Percentiles rank a stretch among this genome's conserved stretches.
phyloP scores from a whole-genome alignment of 1,139 yeast species.

The Candida sp. region DNA sequence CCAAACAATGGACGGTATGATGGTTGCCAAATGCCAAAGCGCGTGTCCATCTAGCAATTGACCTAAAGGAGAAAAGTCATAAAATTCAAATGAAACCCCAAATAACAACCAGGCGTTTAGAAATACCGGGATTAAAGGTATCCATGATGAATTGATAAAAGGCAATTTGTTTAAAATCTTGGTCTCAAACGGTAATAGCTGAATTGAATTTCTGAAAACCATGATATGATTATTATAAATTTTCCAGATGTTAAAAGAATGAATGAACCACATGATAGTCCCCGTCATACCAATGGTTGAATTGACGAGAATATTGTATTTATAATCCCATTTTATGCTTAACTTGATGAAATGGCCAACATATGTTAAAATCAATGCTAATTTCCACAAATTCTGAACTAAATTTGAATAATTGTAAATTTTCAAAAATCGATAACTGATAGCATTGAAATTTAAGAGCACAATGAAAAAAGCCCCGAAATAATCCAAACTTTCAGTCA shows the following conservation, averaged over 20 bases:
- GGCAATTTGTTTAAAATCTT: constrained; percentile 31
- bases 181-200: constrained; percentile 39
- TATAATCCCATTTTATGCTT: constrained; percentile 35
- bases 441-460: constrained; percentile 34
- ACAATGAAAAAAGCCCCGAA: constrained; percentile 43
- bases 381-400: constrained; percentile 7
- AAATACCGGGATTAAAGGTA: constrained; percentile 36
- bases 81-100: constrained; percentile 36
- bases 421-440: constrained; percentile 28
- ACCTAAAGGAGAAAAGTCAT: constrained; percentile 33
- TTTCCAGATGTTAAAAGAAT: constrained; percentile 19
- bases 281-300: constrained; percentile 29
- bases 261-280: constrained; percentile 33
- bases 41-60: constrained; percentile 41
- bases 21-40: constrained; percentile 43
- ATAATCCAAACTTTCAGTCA: constrained; percentile 43
- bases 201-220: constrained; percentile 34
- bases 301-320: constrained; percentile 35
- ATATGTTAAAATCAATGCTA: constrained; percentile 15
- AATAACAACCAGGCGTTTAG: constrained; percentile 31
- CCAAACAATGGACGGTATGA: constrained; percentile 43
- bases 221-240: constrained; percentile 19
- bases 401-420: constrained; percentile 16
- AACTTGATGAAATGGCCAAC: constrained; percentile 28
- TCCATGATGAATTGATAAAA: constrained; percentile 20